Base-by-base conservation (phyloP, 495 filamentous ascomycete species). In the Penicillium lagena region DNA sequence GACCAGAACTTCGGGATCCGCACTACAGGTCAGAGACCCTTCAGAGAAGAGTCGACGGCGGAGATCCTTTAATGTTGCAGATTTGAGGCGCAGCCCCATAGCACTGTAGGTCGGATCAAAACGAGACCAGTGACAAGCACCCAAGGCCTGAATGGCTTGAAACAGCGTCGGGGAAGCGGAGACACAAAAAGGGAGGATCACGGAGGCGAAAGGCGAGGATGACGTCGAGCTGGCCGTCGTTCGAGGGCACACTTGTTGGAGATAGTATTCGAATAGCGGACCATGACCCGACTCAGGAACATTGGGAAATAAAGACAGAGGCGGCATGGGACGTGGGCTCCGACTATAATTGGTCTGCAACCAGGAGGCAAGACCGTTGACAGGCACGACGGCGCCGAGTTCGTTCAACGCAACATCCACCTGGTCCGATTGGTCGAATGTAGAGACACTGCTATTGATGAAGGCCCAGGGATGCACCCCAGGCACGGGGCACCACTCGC, bases 241-340 rank as follows among this genome's bases (percentile, higher is more conserved):
- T 8, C 66, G 64, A 30, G 69, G 69, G 43, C 69, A 73, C 9
- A 73, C 59, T 35, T 67, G 63, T 12, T 62, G 60, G 7, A 73
- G 58, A 43, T 67, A 73, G 34, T 73, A 73, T 14, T 73, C 66
- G 14, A 73, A 63, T 12, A 73, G 44, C 30, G 60, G 56, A 7
- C 46, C 51, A 40, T 68, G 54, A 7, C 51, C 51, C 7, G 59
- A 40, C 7, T 52, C 43, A 22, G 62, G 50, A 1, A 63, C 27
- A 2, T 55, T 50, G 1, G 67, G 67, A 29, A 71, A 66, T 0
- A 69, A 42, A 6, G 63, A 46, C 12, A 63, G 37, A 2, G 53
- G 39, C 1, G 54, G 44, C 22, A 22, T 22, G 2, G 22, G 22
- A 3, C 4, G 22, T 22, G 22, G 22, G 22, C 22, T 22, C 22